phyloP scores from a whole-genome alignment of 2,329 filamentous ascomycete genomes.

The Colletotrichum sp. region DNA sequence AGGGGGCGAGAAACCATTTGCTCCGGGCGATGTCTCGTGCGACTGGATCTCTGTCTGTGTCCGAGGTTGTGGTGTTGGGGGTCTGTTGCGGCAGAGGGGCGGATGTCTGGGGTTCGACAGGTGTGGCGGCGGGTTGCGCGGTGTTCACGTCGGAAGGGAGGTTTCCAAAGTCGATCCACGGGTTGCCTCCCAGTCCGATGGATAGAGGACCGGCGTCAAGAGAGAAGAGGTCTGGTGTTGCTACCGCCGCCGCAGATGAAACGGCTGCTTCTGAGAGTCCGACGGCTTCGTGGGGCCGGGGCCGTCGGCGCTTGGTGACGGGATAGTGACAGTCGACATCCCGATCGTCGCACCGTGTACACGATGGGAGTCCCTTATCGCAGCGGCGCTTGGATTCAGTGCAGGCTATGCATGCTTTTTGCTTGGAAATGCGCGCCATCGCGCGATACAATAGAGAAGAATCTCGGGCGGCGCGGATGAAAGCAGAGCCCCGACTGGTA shows the following conservation, averaged over 20 bases:
- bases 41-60: background rate
- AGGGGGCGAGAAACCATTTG: slow-evolving; percentile 25
- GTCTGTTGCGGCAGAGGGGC: background rate
- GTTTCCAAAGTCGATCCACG: background rate
- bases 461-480: background rate
- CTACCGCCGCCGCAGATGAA: background rate
- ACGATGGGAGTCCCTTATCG: slow-evolving; percentile 34
- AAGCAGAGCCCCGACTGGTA: background rate
- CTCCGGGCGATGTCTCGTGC: background rate
- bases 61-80: background rate
- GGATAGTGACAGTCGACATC: slow-evolving; percentile 26
- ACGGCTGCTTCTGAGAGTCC: background rate
- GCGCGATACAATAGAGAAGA: background rate
- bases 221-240: background rate
- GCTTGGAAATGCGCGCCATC: slow-evolving; percentile 7
- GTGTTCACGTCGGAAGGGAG: background rate
- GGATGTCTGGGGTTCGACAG: background rate
- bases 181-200: background rate
- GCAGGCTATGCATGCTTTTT: slow-evolving; percentile 38
- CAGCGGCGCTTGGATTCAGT: slow-evolving; percentile 41
- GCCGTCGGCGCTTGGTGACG: background rate
- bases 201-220: background rate
- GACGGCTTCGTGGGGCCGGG: background rate
- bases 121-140: background rate
- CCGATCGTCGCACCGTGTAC: slow-evolving; percentile 32